Conservation (phyloP, 164 flowering plant species). For the Kingdonia uniflora region DNA sequence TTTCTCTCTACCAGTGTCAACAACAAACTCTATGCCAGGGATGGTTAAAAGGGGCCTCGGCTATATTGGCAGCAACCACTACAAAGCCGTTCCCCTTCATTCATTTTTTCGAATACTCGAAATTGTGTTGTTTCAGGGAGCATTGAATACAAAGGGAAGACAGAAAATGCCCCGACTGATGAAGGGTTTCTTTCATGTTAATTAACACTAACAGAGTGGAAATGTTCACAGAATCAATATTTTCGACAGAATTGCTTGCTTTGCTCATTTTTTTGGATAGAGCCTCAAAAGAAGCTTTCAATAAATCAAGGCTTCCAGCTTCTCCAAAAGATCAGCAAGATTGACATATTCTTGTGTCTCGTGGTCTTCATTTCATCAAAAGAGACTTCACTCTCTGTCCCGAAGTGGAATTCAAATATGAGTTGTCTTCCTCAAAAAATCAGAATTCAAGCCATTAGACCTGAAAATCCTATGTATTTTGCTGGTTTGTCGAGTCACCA, state of each 20-base stretch:
- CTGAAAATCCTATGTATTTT: constrained; percentile 47
- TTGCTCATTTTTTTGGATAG: constrained; percentile 55
- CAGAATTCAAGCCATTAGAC: constrained; percentile 39
- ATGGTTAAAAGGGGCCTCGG: background rate
- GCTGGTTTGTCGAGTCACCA: constrained; percentile 23
- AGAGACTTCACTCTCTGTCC: constrained; percentile 59
- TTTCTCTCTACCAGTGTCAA: background rate
- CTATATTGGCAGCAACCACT: background rate
- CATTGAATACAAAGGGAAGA: background rate
- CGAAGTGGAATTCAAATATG: constrained; percentile 36
- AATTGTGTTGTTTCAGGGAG: background rate
- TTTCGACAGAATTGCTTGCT: too few relatives aligned
- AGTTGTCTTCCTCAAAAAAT: constrained; percentile 30
- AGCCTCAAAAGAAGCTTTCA: constrained; percentile 76
- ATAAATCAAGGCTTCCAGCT: constrained; percentile 37
- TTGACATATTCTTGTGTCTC: too few relatives aligned
- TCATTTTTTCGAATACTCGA: background rate
- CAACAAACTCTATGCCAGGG: background rate
- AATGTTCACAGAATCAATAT: background rate
- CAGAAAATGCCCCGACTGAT: background rate
- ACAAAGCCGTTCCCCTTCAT: background rate
- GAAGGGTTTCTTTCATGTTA: background rate
- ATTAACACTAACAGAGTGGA: background rate
- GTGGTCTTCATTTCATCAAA: constrained; percentile 14
- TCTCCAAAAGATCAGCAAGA: constrained; percentile 32